Base-by-base conservation (phyloP, 169 alveolate genomes). In the Eimeria mitis region DNA sequence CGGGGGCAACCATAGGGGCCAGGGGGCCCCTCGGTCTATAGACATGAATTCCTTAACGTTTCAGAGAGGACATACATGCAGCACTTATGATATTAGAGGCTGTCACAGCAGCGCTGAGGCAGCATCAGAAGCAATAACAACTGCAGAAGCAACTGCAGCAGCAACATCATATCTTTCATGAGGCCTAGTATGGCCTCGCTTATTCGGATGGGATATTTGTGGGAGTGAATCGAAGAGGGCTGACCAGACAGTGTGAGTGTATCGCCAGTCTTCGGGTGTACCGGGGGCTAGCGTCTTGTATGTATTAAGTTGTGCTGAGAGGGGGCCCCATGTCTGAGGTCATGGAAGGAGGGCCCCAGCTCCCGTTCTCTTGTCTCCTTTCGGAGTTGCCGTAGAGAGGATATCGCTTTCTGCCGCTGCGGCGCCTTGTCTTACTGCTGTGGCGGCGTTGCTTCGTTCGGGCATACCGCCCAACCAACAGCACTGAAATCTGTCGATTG, bases 31-130 rank as follows among this genome's bases (percentile, higher is more conserved):
- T 16, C 52, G 40, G 25, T 54, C 25, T n/a, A 11, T 31, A 28
- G 89, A 37, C 75, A 89, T 76, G 76, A 89, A 70, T 73, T 89
- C 49, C 44, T 75, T 54, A 89, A 49, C 25, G 73, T 75, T 49
- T 76, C 89, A 31, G 76, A 71, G 59, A 47, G 95, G 47, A 89
- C 59, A 23, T 71, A 73, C 61, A 42, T 89, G 47, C 94, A 21
- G 16, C 61, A 13, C 70, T 23, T 23, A 19, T 25, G 70, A 25
- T 52, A 52, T 61, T 19, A 31, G 70, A 61, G 16, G 75, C 75
- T 25, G 75, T n/a, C 34, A 65, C 75, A 65, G 75, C 75, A 65
- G 42, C 75, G 75, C 75, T 65, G 42, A 65, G 37, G 6, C 68
- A 56, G 65, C 65, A 19, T 25, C 68, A 9, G 19, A 59, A n/a